These are phyloP conservation scores for Komagataella kurtzmanii DNA, from an alignment of 805 yeast species.

Conservation along the genomic window DNA sequence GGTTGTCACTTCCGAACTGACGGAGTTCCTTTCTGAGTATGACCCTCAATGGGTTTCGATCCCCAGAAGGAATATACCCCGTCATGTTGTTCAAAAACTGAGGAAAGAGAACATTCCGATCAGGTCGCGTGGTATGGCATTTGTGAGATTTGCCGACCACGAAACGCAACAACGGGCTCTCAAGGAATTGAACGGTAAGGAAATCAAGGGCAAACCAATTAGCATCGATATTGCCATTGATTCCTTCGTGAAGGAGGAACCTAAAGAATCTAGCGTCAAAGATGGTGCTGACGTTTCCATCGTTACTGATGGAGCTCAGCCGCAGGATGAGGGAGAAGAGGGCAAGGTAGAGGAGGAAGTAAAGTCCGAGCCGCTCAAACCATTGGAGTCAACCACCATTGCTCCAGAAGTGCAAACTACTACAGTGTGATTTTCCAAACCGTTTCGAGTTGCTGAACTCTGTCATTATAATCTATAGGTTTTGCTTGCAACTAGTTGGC, in stretches of 20 bases:
- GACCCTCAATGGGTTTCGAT: slow-evolving; percentile 46
- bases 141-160: slow-evolving; percentile 36
- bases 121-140: slow-evolving; percentile 52
- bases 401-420: neutral
- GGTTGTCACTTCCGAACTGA: slow-evolving; percentile 31
- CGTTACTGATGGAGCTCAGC: neutral
- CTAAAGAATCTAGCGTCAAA: slow-evolving; percentile 2
- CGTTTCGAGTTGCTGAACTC: neutral
- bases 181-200: slow-evolving; percentile 51
- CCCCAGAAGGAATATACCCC: slow-evolving; percentile 37
- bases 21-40: slow-evolving; percentile 29
- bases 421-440: neutral
- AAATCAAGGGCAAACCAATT: slow-evolving; percentile 51
- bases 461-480: neutral
- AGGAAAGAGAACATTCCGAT: slow-evolving; percentile 31
- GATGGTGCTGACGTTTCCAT: neutral
- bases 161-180: slow-evolving; percentile 36
- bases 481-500: neutral
- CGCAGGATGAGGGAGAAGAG: slow-evolving; percentile 1
- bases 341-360: slow-evolving; percentile 5
- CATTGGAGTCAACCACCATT: neutral
- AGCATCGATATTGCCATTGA: slow-evolving; percentile 66
- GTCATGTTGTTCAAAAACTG: slow-evolving; percentile 25
- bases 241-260: slow-evolving; percentile 22
- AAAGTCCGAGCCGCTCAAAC: slow-evolving; percentile 2